Base-by-base conservation (phyloP, 1,139 yeast genomes). In the Hemisphaericaspora xylanilytica region DNA sequence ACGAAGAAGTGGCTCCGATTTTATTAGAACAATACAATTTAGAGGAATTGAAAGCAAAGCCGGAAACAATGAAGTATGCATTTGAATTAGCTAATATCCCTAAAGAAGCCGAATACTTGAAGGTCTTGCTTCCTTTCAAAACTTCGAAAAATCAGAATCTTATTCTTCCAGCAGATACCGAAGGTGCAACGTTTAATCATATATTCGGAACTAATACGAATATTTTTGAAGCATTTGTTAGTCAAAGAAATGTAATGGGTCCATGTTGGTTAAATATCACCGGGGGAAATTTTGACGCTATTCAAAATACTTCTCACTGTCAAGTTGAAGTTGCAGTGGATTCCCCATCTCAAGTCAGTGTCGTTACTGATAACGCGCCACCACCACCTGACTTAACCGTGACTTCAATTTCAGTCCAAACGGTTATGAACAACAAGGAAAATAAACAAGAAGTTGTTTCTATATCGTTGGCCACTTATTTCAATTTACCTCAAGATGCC, bases 251-350 rank as follows among this genome's bases (percentile, higher is more conserved):
- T 48, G 73, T 92, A 31, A 89, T 89, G 96, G 99, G 99, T 5
- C 99, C 99, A 1, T 89, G 98, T 57, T 92, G 98, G 98, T 67
- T 92, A 38, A 84, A 84, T 39, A 70, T 94, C 36, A 67, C 73
- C 31, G 71, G 76, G 35, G 84, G 84, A 33, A 79, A 83, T 48
- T 85, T 86, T 49, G 59, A 63, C 15, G 60, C 80, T 1, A 65
- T 83, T 42, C 75, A 69, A 42, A 84, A 84, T 52, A 73, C 87
- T 1, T 82, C 96, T 0, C 95, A 90, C 69, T 86, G 96, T 63
- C 78, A 78, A 43, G 74, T 86, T 18, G 96, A 89, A 53, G 80
- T 84, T 3, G 65, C 82, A 0, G 75, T 85, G 2, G 52, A 61
- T 2, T 58, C 70, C 7, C 84, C 95, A 3, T 53, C 50, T 18